Base-by-base conservation (phyloP, 768 basidiomycete genomes). In the Hericium erinaceus region DNA sequence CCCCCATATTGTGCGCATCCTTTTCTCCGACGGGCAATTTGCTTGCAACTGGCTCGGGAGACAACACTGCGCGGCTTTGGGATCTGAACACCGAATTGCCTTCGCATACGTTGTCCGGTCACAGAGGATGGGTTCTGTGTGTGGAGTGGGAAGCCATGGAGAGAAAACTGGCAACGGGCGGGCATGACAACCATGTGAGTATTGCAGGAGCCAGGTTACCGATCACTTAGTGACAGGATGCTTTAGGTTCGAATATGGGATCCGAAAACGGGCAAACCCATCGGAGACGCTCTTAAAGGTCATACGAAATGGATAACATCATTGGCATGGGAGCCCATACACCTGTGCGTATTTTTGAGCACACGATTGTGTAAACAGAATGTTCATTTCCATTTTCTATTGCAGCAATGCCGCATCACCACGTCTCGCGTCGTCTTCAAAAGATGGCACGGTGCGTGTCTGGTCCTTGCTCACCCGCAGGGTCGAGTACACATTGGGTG, bases 101-200 rank as follows among this genome's bases (percentile, higher is more conserved):
- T 1, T 91, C 89, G 41, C 87, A 91, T 67, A 87, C 85, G 13
- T 77, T 98, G 16, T 72, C 80, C 0, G 97, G 97, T 0, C 97
- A 99, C 67, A 84, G 84, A 63, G 95, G 94, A 0, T 98, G 95
- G 95, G 93, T 99, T 1, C 78, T 98, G 2, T 98, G 93, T 64
- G 90, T 94, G 4, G 97, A 98, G 66, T 99, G 95, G 95, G 94
- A 98, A 65, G 89, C 90, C 0, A 80, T 90, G 77, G 95, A 98
- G 67, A 75, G 93, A 48, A 87, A 85, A 64, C 73, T 98, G 13
- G 95, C 95, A 0, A 93, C 91, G 3, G 97, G 97, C 1, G 94
- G 94, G 0, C 88, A 98, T 66, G 95, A 99, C 69, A 90, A 92
- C 16, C 89, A 93, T 65, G 91, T 93, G 60, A 66, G 78, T 68